phyloP scores from a whole-genome alignment of 1,139 yeast species.

The Lodderomyces parapsilosis region DNA sequence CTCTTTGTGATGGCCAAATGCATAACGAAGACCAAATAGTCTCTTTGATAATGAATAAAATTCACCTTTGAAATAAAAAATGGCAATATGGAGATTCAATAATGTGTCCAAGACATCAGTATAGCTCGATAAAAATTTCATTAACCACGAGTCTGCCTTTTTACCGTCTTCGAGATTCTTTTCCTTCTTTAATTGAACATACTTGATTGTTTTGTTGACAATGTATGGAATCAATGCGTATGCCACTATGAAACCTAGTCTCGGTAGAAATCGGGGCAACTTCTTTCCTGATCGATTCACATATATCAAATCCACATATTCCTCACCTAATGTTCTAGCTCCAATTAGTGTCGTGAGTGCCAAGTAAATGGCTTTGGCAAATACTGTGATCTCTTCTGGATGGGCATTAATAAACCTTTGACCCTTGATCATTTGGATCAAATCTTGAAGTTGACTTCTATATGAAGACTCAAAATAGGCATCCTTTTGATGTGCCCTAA shows the following conservation, averaged over 20 bases:
- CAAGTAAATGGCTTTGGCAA: slow-evolving; percentile 61
- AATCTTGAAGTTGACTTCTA: slow-evolving; percentile 54
- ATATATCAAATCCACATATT: slow-evolving; percentile 82
- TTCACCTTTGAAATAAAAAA: slow-evolving; percentile 78
- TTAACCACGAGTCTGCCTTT: slow-evolving; percentile 8
- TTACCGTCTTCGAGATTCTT: slow-evolving; percentile 7
- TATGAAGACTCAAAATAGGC: slow-evolving; percentile 63
- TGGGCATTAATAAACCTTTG: slow-evolving; percentile 66
- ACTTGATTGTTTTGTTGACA: slow-evolving; percentile 33
- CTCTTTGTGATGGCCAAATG: slow-evolving; percentile 61
- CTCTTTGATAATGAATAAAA: slow-evolving; percentile 80
- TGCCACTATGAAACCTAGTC: slow-evolving; percentile 52
- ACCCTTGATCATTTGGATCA: slow-evolving; percentile 57
- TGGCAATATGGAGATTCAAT: slow-evolving; percentile 70
- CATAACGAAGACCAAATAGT: slow-evolving; percentile 76
- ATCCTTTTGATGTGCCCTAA: slow-evolving; percentile 89
- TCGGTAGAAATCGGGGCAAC: slow-evolving; percentile 48
- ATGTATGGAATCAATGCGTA: slow-evolving; percentile 61
- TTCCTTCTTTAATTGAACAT: slow-evolving; percentile 23
- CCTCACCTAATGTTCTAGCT: slow-evolving; percentile 87
- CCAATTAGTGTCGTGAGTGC: slow-evolving; percentile 72
- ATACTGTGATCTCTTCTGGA: slow-evolving; percentile 60
- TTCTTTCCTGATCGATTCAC: slow-evolving; percentile 51
- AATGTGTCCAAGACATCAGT: slow-evolving; percentile 48
- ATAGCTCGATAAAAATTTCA: slow-evolving; percentile 30